Evolutionary conservation across 352 stramenopile species (phyloP), one percentile per base, ranked within the genome.

Genomic region (Phytophthora agathidicida): DNA sequence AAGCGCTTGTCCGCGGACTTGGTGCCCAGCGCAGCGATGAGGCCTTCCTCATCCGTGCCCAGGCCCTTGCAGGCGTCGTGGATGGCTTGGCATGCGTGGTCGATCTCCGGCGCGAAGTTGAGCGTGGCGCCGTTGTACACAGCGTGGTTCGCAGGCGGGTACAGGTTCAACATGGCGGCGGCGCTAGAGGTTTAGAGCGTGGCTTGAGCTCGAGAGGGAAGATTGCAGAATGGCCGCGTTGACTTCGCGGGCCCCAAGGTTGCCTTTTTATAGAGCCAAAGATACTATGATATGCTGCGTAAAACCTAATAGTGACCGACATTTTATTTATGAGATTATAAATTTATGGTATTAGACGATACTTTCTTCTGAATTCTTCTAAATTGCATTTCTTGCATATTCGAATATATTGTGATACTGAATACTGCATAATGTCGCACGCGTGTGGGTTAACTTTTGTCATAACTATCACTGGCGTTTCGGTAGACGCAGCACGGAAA

Each of bases 101-200:
- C 82, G 31, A 89, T 74, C 20, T 80, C 65, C 0, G 68, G 53
- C 1, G 66, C 55, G 60, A 80, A 89, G 33, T 58, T 60, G 19
- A 89, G 54, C 35, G 50, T 46, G 30, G 58, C 50, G 41, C 82
- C 80, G 30, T 77, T 74, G 77, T 80, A 84, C 32, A 85, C 55
- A 56, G 75, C 73, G 68, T 89, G 76, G 43, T 78, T 79, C 3
- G 80, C 78, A 38, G 78, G 76, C 28, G 84, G 80, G 67, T 94
- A 94, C 43, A 92, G 74, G 71, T 89, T 87, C 37, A 91, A 65
- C 83, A 89, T 90, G 13, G n/a, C 13, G 9, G 73, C 42, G 23
- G 20, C n/a, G n/a, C n/a, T n/a, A n/a, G 39, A 41, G 26, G 37
- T 17, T 37, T 30, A 42, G 17, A 26, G 17, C 8, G 28, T 43